These are phyloP conservation scores for Leptomonas pyrrhocoris DNA, from an alignment of 208 protist species.

Conservation along the genomic window DNA sequence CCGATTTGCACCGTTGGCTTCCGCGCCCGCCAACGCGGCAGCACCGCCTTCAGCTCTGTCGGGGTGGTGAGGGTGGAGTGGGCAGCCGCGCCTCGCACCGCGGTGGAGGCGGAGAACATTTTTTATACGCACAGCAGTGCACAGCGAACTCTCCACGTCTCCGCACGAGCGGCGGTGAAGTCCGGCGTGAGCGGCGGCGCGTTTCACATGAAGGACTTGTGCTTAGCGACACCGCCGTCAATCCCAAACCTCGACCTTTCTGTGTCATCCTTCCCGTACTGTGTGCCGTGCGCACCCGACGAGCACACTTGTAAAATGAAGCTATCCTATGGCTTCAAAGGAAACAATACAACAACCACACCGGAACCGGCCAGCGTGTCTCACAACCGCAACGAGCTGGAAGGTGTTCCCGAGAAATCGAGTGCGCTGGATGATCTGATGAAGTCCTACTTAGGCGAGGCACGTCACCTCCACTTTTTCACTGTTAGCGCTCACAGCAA, in stretches of 20 bases:
- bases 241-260: neutral
- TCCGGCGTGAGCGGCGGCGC: neutral
- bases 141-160: neutral
- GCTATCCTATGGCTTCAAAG: neutral
- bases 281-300: neutral
- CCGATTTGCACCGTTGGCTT: neutral
- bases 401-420: too few species aligned
- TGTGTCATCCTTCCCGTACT: neutral
- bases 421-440: too few species aligned
- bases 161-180: neutral
- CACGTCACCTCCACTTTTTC: neutral
- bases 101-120: neutral
- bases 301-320: neutral
- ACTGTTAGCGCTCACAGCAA: neutral
- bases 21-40: constrained; percentile 5
- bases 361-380: too few species aligned
- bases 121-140: neutral
- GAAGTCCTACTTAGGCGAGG: too few species aligned
- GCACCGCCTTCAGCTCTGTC: neutral
- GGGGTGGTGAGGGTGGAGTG: neutral
- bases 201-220: neutral
- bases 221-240: neutral
- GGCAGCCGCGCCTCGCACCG: neutral
- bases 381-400: too few species aligned
- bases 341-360: neutral